Evolutionary conservation across 257 asterid species (phyloP).

Genomic region (Scutellaria baicalensis): DNA sequence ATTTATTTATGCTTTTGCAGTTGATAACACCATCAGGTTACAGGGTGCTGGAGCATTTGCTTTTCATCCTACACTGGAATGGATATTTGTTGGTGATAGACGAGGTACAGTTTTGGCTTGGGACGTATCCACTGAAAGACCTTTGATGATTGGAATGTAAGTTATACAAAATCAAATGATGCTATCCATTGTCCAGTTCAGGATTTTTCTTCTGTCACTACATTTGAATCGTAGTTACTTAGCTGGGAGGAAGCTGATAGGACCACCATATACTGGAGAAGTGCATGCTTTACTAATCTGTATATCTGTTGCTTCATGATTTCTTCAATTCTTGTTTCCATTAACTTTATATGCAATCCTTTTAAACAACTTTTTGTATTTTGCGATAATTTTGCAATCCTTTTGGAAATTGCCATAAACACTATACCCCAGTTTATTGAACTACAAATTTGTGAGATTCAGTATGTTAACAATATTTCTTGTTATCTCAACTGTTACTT

Average conservation of each 20-base stretch:
- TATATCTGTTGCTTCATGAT: neutral
- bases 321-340: neutral
- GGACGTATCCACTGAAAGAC: constrained; percentile 99
- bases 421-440: neutral
- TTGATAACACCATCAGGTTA: constrained; percentile 93
- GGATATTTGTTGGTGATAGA: constrained; percentile 98
- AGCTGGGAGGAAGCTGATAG: constrained; percentile 5
- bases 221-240: constrained; percentile 9
- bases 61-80: constrained; percentile 93
- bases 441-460: constrained; percentile 7
- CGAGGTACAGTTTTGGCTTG: constrained; percentile 98
- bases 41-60: constrained; percentile 98
- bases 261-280: neutral
- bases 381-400: neutral
- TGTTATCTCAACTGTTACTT: neutral
- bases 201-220: neutral
- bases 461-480: neutral
- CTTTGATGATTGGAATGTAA: constrained; percentile 98
- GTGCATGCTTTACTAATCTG: neutral
- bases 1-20: constrained; percentile 38
- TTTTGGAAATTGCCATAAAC: too few relatives aligned
- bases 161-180: constrained; percentile 21
- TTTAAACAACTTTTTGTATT: neutral
- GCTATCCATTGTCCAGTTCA: neutral
- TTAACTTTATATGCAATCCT: neutral